Conservation (phyloP, 805 yeast genomes). For the Ogataea siamensis region DNA sequence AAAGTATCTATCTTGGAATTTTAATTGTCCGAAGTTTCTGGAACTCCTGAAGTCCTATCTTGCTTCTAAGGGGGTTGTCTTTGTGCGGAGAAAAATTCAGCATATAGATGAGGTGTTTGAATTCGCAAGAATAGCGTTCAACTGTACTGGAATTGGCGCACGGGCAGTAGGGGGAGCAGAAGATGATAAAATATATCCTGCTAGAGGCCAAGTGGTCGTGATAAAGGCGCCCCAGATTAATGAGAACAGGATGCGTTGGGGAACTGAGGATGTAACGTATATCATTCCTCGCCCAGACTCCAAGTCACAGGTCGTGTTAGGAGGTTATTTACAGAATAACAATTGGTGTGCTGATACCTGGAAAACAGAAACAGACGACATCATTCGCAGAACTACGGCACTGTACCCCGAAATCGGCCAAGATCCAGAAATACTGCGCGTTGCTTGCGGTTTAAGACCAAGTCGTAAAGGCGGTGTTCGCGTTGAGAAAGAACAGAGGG, state of each 20-base stretch:
- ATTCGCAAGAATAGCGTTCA: conserved; percentile 54
- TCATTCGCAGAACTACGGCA: conserved; percentile 45
- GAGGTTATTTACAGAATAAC: conserved; percentile 68
- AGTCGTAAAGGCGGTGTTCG: conserved; percentile 73
- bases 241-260: conserved; percentile 61
- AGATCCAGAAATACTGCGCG: conserved; percentile 54
- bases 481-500: conserved; percentile 52
- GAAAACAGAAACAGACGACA: conserved; percentile 48
- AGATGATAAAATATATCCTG: conserved; percentile 63
- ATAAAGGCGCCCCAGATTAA: conserved; percentile 66
- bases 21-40: conserved; percentile 67
- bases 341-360: conserved; percentile 62
- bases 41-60: conserved; percentile 45
- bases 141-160: conserved; percentile 78
- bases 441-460: conserved; percentile 76
- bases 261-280: conserved; percentile 60
- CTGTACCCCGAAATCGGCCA: conserved; percentile 48
- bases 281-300: conserved; percentile 71
- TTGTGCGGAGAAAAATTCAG: conserved; percentile 43
- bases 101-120: conserved; percentile 57
- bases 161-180: conserved; percentile 59
- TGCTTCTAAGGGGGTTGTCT: conserved; percentile 47
- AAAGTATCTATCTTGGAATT: conserved; percentile 59
- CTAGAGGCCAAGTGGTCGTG: conserved; percentile 78
- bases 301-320: conserved; percentile 65